A percentile compares a stretch with the other conserved stretches of the same genome.
Conservation (phyloP, 2,329 filamentous ascomycete species). For the Xylariaceae sp. region DNA sequence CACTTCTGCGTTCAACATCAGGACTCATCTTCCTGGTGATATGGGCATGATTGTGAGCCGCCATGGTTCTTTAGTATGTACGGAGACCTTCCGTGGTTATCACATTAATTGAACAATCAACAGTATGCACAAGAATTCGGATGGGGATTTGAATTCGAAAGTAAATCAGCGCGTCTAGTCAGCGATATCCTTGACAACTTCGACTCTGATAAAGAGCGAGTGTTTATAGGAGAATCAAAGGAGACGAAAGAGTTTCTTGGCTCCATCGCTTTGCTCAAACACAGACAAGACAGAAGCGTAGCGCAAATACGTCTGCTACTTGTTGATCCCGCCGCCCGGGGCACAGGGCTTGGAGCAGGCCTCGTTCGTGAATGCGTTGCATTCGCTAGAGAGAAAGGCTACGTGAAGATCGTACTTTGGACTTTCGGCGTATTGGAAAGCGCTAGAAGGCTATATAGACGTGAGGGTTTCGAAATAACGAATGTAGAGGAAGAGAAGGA, state of each 20-base stretch:
- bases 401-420: constrained; percentile 9
- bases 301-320: constrained; percentile 8
- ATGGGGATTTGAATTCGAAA: constrained; percentile 7
- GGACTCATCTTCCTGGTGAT: constrained; percentile 8
- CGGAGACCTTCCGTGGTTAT: neutral
- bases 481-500: constrained; percentile 1
- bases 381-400: constrained; percentile 10
- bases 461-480: constrained; percentile 8
- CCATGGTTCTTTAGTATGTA: constrained; percentile 10
- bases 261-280: constrained; percentile 7
- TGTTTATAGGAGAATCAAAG: constrained; percentile 5
- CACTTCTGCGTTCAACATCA: neutral
- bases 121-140: constrained; percentile 7
- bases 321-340: constrained; percentile 7
- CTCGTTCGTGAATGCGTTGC: constrained; percentile 3
- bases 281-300: constrained; percentile 4
- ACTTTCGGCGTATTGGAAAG: constrained; percentile 10
- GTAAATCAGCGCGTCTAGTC: constrained; percentile 1
- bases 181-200: constrained; percentile 10
- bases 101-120: neutral
- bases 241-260: constrained; percentile 8
- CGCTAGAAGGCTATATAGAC: constrained; percentile 10
- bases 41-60: constrained; percentile 9
- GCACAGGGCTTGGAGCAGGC: constrained; percentile 5
- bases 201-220: constrained; percentile 5